phyloP scores from a whole-genome alignment of 331 rosid genomes.

The Pyracantha coccinea region DNA sequence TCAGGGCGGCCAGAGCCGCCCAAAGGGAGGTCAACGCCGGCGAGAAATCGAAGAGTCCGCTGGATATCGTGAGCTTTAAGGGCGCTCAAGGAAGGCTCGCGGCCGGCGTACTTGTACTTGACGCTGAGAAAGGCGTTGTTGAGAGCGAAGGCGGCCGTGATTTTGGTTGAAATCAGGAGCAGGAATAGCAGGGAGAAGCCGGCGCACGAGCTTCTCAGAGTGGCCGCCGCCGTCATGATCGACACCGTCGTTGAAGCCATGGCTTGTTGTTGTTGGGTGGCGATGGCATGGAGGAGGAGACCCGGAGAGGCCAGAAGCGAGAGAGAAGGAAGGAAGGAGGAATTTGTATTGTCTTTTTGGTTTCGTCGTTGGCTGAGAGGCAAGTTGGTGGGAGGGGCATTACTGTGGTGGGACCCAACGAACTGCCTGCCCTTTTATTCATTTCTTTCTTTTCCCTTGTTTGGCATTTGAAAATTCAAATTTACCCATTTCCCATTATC shows the following conservation, averaged over 20 bases:
- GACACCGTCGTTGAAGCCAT: constrained; percentile 3
- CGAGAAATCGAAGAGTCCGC: constrained; percentile 71
- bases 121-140: constrained; percentile 72
- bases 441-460: not conserved
- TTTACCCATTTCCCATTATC: no score
- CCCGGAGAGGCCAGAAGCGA: no score
- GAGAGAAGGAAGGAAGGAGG: not conserved
- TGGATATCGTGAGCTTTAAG: constrained; percentile 81
- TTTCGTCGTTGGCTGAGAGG: not conserved
- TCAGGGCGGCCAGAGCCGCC: constrained; percentile 97
- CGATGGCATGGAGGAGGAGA: not conserved
- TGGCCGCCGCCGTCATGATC: not conserved
- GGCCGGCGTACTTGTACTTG: constrained; percentile 68
- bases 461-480: no score
- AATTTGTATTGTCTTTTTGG: not conserved
- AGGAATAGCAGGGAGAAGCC: not conserved
- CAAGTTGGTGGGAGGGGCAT: not conserved
- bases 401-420: not conserved
- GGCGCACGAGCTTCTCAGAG: not conserved
- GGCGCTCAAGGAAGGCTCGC: constrained; percentile 46
- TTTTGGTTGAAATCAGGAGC: constrained; percentile 10
- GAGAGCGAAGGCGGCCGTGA: constrained; percentile 23
- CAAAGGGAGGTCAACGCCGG: constrained; percentile 85
- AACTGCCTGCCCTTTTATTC: not conserved
- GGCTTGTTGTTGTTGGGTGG: not conserved